Evolutionary conservation across 768 basidiomycete species (phyloP), one percentile per base, ranked within the genome.

Genomic region (Suillus subaureus): DNA sequence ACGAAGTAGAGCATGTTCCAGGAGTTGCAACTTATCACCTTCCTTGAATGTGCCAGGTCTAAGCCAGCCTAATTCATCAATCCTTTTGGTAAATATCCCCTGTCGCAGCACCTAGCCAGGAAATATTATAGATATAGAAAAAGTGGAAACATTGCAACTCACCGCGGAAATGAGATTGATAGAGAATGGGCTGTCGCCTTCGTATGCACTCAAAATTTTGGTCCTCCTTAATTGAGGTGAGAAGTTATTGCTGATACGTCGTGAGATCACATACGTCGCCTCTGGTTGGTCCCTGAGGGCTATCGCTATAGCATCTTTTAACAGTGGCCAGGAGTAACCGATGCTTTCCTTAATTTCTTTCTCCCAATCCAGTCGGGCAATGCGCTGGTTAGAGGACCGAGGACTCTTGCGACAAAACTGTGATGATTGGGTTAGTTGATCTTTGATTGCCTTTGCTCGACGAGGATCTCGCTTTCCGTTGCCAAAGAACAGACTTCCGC

Each of bases 121-220:
- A 47, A 2, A n/a, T 21, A 33, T 47, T 70, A 31, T 26, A 69
- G 37, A 28, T 9, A 35, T 18, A 52, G 21, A 54, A 2, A 39
- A 3, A 43, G 9, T 8, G n/a, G 62, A 2, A 61, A 45, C 5
- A 45, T n/a, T 21, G 23, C 3, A 39, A 68, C 80, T 61, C 64
- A 88, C 87, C 2, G 88, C 87, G 2, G 86, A 86, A 7, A 83
- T 80, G 1, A 89, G 81, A 40, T 89, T 82, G 28, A 87, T 73
- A 0, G 87, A 89, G 68, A 85, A 89, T 0, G 80, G 78, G 61
- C 82, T 80, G 33, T 84, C 84, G 31, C 85, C 78, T 4, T 67
- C 71, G 70, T 89, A 89, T 0, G 86, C 86, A 49, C 77, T 76
- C 73, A 86, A 72, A n/a, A 87, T 79, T 45, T 81, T 78, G 4